Evolutionary conservation across 106 monocot species (phyloP), one percentile per base, ranked within the genome.

Genomic region (Narthecium ossifragum): DNA sequence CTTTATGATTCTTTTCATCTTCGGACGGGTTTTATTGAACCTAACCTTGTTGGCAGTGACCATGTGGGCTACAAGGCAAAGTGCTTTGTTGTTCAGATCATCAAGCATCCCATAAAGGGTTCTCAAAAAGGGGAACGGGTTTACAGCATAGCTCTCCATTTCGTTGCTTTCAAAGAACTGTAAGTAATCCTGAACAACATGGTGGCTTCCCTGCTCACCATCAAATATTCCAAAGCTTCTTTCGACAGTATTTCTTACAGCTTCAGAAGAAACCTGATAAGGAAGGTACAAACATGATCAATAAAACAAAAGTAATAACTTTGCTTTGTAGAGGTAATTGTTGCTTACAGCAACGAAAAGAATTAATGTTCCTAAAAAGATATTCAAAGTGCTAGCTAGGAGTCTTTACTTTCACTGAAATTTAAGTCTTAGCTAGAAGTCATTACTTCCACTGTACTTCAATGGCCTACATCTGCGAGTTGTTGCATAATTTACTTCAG

Each of bases 241-340:
- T 28, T 83, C 71, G 23, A 93, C 68, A 34, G 47, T 53, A 20
- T 21, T 34, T 73, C 60, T 75, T 17, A 93, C 48, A 45, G 62
- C 65, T 25, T 82, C 65, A 34, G 31, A 46, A 21, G 64, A 73
- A 63, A 70, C 73, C 90, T 96, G 72, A 34, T 63, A 60, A 55
- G 23, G 22, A n/a, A n/a, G n/a, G n/a, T n/a, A n/a, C n/a, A n/a
- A n/a, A n/a, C n/a, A n/a, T n/a, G n/a, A n/a, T n/a, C n/a, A n/a
- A n/a, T n/a, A n/a, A n/a, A n/a, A n/a, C n/a, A n/a, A n/a, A n/a
- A n/a, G n/a, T n/a, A n/a, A n/a, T n/a, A n/a, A n/a, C n/a, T n/a
- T n/a, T n/a, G n/a, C n/a, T n/a, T n/a, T n/a, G n/a, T n/a, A n/a
- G n/a, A n/a, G n/a, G n/a, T n/a, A n/a, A n/a, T n/a, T n/a, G n/a